Evolutionary conservation across 331 rosid genomes (phyloP), one percentile per base, ranked within the genome.

Genomic region (Pyracantha coccinea): DNA sequence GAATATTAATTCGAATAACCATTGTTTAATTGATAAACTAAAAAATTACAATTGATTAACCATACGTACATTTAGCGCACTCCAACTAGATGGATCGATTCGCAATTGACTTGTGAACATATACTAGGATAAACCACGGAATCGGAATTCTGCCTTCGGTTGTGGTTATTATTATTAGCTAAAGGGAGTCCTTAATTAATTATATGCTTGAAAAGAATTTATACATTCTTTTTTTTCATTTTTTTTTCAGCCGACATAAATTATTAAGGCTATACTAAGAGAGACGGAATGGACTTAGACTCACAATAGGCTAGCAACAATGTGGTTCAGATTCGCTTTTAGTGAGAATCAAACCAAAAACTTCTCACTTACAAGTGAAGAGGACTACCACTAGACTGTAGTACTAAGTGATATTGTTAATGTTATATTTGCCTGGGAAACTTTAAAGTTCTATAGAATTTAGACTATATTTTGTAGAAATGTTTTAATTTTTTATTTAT

Each of bases 251-350:
- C 20, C 4, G 45, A 10, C 45, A 38, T 38, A 38, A 38, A 50
- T 6, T 50, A 50, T 17, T 17, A 38, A 38, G 4, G 45, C 45
- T 2, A 38, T 38, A 38, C 10, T 38, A 38, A 38, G 45, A 14
- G 45, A 0, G 4, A 38, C 0, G 0, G 1, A 4, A 0, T 38
- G 0, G 14, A 38, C 45, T 10, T 38, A 38, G 0, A 1, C 45
- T 33, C 45, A 38, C 45, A 9, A 10, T 38, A 38, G 1, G 14
- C 14, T 9, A 38, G 4, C 1, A 38, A 38, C 45, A 38, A 38
- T 38, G 45, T 38, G 4, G 45, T 38, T 38, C 14, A 10, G 13
- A 38, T 38, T 38, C 0, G 14, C 4, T 38, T 38, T 2, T 10
- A 4, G 1, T 14, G 1, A 38, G 13, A 38, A 38, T 38, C 13